A percentile compares a stretch with the other conserved stretches of the same genome.
Conservation (phyloP, 257 asterid species). For the Ligustrum vulgare region DNA sequence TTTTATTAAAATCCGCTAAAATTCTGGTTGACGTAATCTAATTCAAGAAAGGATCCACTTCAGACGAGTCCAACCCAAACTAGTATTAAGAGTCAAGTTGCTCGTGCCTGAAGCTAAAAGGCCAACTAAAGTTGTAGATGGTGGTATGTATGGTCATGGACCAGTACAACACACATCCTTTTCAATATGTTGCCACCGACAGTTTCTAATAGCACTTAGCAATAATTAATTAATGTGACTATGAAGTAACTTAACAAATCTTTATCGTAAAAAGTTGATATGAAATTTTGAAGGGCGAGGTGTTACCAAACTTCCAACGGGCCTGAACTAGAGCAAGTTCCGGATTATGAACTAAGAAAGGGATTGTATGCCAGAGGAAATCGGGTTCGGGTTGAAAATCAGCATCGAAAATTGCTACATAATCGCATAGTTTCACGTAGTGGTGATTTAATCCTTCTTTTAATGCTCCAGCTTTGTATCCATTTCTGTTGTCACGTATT, state of each 20-base stretch:
- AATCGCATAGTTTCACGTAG: conserved; percentile 79
- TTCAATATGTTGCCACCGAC: conserved; percentile 36
- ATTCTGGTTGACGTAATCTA: no score
- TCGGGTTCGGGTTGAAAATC: conserved; percentile 98
- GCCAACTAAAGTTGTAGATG: conserved; percentile 26
- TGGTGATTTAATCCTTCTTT: conserved; percentile 76
- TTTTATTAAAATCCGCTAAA: no score
- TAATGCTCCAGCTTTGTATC: conserved; percentile 95
- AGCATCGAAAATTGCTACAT: conserved; percentile 83
- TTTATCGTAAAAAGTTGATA: neutral
- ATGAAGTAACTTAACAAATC: neutral
- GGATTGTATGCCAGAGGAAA: conserved; percentile 77
- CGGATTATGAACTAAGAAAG: conserved; percentile 76
- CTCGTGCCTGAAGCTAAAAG: conserved; percentile 23
- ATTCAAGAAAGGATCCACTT: no score
- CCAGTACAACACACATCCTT: conserved; percentile 30
- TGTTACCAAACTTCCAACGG: conserved; percentile 92
- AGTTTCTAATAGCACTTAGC: conserved; percentile 16
- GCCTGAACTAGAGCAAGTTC: conserved; percentile 86
- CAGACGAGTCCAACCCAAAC: neutral
- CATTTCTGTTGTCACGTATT: conserved; percentile 81
- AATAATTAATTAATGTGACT: conserved; percentile 15
- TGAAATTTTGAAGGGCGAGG: neutral
- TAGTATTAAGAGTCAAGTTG: conserved; percentile 10
- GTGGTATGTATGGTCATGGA: conserved; percentile 20